Base-by-base conservation (phyloP, 495 filamentous ascomycete genomes). In the Aspergillus sclerotioniger region DNA sequence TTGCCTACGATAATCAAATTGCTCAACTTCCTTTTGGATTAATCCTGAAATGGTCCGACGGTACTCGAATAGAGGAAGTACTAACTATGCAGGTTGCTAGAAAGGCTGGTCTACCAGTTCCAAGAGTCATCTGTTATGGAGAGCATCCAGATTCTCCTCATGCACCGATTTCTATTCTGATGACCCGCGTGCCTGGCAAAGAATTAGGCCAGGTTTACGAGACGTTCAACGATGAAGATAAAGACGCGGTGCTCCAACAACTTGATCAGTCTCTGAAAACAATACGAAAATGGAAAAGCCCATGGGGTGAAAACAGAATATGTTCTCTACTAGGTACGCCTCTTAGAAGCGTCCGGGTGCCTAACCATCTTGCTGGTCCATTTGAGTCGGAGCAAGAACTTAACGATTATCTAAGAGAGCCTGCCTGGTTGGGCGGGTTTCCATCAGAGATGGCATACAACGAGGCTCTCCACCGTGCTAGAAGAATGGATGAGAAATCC, bases 41-140 rank as follows among this genome's bases (percentile, higher is more conserved):
- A 15, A 54, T 74, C 21, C 39, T 74, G 58, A 77, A 80, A 66
- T 77, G 73, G 72, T 68, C 71, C 21, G 67, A 77, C 57, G 59
- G 72, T 17, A 78, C 70, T 8, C 63, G 69, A n/a, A 37, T 75
- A 19, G 74, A 76, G 58, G 74, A 80, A 54, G 73, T 66, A 10
- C 49, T 63, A 28, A 62, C 72, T 29, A 80, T 74, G 68, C 57
- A 72, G 60, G 65, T 76, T 52, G 71, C 70, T 1, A 48, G 62
- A 59, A 55, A 65, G 50, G 72, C 73, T 25, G 73, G 72, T 3
- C 65, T 76, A 33, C 73, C 73, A 32, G 70, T 74, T 21, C 75
- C 74, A 0, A 73, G 66, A 57, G 68, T 75, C 3, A 43, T 80
- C n/a, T 62, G 61, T 54, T 77, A 67, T 57, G 74, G 74, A 35